Evolutionary conservation across 2,329 filamentous ascomycete genomes (phyloP).

Genomic region (Alternaria angustiovoidea): DNA sequence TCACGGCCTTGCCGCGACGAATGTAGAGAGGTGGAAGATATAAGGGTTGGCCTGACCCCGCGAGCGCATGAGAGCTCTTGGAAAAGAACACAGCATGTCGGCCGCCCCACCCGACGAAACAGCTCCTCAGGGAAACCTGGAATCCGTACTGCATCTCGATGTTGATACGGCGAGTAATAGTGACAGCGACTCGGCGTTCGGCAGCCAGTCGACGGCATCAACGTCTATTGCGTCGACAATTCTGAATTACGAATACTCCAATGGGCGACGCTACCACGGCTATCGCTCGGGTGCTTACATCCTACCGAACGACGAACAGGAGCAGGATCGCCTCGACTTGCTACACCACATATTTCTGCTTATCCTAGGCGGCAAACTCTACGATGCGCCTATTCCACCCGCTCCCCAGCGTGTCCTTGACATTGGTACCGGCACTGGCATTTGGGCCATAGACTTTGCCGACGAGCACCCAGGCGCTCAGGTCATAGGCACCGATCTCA

Average conservation of each 20-base stretch:
- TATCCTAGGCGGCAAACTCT: constrained; percentile 48
- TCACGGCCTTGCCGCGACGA: constrained; percentile 1
- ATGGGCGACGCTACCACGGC: constrained; percentile 51
- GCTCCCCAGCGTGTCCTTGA: constrained; percentile 41
- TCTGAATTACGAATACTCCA: constrained; percentile 50
- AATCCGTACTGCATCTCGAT: constrained; percentile 41
- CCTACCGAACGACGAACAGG: constrained; percentile 50
- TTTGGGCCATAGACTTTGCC: constrained; percentile 52
- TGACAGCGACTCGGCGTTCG: constrained; percentile 46
- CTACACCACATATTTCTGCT: constrained; percentile 51
- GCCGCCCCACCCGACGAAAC: constrained; percentile 12
- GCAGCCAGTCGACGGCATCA: constrained; percentile 32
- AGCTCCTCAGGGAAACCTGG: constrained; percentile 23
- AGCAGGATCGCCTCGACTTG: constrained; percentile 51
- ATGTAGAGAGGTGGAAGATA: constrained; percentile 8
- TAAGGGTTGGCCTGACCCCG: constrained; percentile 2
- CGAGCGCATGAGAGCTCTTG: constrained; percentile 3
- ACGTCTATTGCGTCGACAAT: constrained; percentile 49
- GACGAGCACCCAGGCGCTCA: constrained; percentile 45
- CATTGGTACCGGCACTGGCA: constrained; percentile 53
- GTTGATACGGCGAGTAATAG: constrained; percentile 36
- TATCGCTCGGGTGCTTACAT: constrained; percentile 47
- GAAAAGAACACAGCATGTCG: constrained; percentile 17
- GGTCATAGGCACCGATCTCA: constrained; percentile 50
- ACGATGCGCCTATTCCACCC: constrained; percentile 40